Evolutionary conservation across 78 protist genomes (phyloP).

Genomic region (Tieghemostelium lacteum): DNA sequence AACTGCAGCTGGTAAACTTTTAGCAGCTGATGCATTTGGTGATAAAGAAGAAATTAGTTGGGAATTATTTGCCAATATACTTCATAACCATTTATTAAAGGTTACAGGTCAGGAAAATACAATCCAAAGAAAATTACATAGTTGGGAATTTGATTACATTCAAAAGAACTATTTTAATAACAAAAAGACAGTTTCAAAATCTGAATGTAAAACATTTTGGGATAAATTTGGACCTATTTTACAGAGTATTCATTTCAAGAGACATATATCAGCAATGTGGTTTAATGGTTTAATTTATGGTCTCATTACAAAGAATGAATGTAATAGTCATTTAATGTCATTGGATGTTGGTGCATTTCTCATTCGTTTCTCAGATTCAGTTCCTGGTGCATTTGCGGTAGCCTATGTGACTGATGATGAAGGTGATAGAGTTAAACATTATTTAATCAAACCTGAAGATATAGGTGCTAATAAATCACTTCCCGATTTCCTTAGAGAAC

Average conservation of each 20-base stretch:
- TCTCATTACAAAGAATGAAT: constrained; percentile 63
- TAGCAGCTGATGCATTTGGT: constrained; percentile 51
- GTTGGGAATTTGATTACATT: constrained; percentile 75
- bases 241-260: constrained; percentile 69
- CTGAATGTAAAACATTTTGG: constrained; percentile 75
- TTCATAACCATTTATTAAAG: constrained; percentile 53
- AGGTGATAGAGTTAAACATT: constrained; percentile 79
- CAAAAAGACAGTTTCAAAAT: constrained; percentile 17
- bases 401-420: constrained; percentile 79
- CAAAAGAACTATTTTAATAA: constrained; percentile 55
- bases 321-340: constrained; percentile 20
- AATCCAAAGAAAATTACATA: constrained; percentile 43
- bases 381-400: constrained; percentile 80
- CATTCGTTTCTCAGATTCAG: constrained; percentile 68
- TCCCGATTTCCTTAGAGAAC: constrained; percentile 66
- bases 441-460: constrained; percentile 76
- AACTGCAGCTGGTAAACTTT: constrained; percentile 79
- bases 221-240: constrained; percentile 75
- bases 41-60: constrained; percentile 54
- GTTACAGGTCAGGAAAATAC: constrained; percentile 62
- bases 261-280: constrained; percentile 79
- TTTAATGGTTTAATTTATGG: constrained; percentile 65
- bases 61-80: constrained; percentile 72
- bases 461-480: constrained; percentile 78
- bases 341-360: constrained; percentile 66